phyloP scores from a whole-genome alignment of 1,139 yeast genomes.

The Martiniozyma asiatica region DNA sequence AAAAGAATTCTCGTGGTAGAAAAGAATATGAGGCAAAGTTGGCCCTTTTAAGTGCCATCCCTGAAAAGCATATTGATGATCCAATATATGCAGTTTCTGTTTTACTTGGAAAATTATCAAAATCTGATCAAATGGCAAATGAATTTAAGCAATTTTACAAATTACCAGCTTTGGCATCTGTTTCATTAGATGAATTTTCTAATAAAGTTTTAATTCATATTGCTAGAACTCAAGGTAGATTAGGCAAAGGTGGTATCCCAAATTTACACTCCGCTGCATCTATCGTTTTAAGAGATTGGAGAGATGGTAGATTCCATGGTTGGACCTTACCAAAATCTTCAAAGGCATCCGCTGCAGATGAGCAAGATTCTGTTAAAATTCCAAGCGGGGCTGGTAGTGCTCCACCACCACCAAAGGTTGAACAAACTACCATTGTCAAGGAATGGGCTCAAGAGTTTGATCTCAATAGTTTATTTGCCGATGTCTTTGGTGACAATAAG shows the following conservation, averaged over 20 bases:
- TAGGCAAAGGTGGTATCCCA: slow-evolving; percentile 89
- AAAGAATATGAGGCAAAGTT: slow-evolving; percentile 75
- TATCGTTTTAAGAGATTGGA: slow-evolving; percentile 85
- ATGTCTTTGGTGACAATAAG: slow-evolving; percentile 15
- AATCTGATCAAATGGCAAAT: slow-evolving; percentile 62
- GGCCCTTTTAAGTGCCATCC: slow-evolving; percentile 78
- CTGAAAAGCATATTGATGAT: slow-evolving; percentile 77
- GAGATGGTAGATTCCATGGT: slow-evolving; percentile 88
- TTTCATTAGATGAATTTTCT: slow-evolving; percentile 49
- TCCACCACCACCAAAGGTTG: slow-evolving; percentile 33
- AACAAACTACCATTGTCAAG: slow-evolving; percentile 73
- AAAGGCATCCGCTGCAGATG: slow-evolving; percentile 19
- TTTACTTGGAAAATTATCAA: slow-evolving; percentile 63
- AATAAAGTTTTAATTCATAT: slow-evolving; percentile 84
- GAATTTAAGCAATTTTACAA: slow-evolving; percentile 62
- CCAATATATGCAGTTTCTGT: slow-evolving; percentile 75
- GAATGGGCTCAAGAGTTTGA: slow-evolving; percentile 94
- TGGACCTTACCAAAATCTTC: slow-evolving; percentile 81
- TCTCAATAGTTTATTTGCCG: slow-evolving; percentile 62
- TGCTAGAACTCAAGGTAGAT: slow-evolving; percentile 85
- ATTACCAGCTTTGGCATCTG: slow-evolving; percentile 69
- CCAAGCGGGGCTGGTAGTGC: slow-evolving; percentile 26
- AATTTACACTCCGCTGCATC: slow-evolving; percentile 77
- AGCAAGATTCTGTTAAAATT: slow-evolving; percentile 21
- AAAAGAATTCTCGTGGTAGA: slow-evolving; percentile 27